A percentile compares a stretch with the other conserved stretches of the same genome.
These are phyloP conservation scores for Fusarium sp. DNA, from an alignment of 2,329 filamentous ascomycete species.

Conservation along the genomic window DNA sequence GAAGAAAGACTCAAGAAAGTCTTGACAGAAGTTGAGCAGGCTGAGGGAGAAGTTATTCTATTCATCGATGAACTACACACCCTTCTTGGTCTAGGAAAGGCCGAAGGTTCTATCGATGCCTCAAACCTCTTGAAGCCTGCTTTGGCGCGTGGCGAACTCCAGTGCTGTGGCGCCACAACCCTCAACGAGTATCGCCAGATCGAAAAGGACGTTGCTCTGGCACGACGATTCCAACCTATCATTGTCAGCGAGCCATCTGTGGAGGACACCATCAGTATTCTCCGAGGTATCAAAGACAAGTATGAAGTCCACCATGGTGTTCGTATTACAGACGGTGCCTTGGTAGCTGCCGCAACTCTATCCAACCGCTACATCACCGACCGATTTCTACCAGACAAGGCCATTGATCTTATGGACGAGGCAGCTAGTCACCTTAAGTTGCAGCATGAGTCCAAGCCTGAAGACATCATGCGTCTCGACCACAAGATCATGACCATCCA, in stretches of 20 bases:
- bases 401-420: slow-evolving; percentile 96
- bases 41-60: slow-evolving; percentile 88
- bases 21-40: slow-evolving; percentile 89
- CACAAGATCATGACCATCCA: slow-evolving; percentile 97
- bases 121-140: slow-evolving; percentile 95
- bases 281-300: slow-evolving; percentile 95
- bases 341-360: slow-evolving; percentile 91
- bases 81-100: slow-evolving; percentile 90
- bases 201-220: slow-evolving; percentile 94
- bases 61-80: slow-evolving; percentile 97
- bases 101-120: slow-evolving; percentile 95
- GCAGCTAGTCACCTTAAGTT: slow-evolving; percentile 89
- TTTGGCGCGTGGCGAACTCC: slow-evolving; percentile 89
- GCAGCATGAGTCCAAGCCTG: slow-evolving; percentile 96
- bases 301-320: slow-evolving; percentile 99
- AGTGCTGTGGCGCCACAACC: slow-evolving; percentile 96
- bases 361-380: slow-evolving; percentile 98
- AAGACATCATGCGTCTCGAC: slow-evolving; percentile 91
- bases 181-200: slow-evolving; percentile 92
- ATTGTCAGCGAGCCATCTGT: slow-evolving; percentile 92
- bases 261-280: slow-evolving; percentile 92
- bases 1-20: slow-evolving; percentile 94
- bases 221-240: slow-evolving; percentile 93
- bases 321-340: slow-evolving; percentile 88
- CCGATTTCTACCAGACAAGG: slow-evolving; percentile 95